Evolutionary conservation across 306 rosid species (phyloP).

Genomic region (Vicia villosa): DNA sequence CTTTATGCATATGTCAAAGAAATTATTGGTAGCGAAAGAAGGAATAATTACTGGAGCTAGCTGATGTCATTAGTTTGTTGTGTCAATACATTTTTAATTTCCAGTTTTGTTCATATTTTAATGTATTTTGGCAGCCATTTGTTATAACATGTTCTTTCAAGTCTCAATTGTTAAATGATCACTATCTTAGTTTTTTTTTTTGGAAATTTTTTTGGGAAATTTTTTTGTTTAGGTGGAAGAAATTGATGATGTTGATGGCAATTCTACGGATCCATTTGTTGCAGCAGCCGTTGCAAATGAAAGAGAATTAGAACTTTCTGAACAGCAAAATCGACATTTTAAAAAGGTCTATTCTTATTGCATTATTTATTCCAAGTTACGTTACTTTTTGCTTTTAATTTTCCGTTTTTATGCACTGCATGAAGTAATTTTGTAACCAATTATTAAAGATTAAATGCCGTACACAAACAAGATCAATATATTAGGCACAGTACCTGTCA

Average conservation of each 20-base stretch:
- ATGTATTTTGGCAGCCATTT: slow-evolving; percentile 18
- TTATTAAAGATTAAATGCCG: neutral
- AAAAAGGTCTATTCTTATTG: slow-evolving; percentile 63
- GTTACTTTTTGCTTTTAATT: slow-evolving; percentile 20
- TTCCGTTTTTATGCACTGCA: slow-evolving; percentile 15
- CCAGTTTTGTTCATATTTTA: slow-evolving; percentile 6
- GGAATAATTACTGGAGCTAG: slow-evolving; percentile 26
- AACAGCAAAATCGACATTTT: slow-evolving; percentile 72
- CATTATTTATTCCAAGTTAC: too few species aligned
- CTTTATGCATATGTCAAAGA: slow-evolving; percentile 18
- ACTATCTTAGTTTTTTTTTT: slow-evolving; percentile 22
- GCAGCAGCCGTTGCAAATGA: slow-evolving; percentile 93
- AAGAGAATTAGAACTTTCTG: slow-evolving; percentile 78
- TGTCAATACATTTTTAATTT: slow-evolving; percentile 15
- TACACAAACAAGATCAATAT: neutral
- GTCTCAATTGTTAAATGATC: slow-evolving; percentile 13
- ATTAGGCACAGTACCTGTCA: neutral
- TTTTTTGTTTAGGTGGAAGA: slow-evolving; percentile 79
- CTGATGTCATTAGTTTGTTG: slow-evolving; percentile 2
- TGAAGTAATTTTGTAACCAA: slow-evolving; percentile 5
- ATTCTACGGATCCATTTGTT: slow-evolving; percentile 80
- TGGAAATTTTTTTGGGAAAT: neutral
- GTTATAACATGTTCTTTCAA: neutral
- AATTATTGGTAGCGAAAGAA: slow-evolving; percentile 29
- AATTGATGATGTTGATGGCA: slow-evolving; percentile 88